Evolutionary conservation across 83 land plant genomes (phyloP).

Genomic region (Diphasiastrum complanatum): DNA sequence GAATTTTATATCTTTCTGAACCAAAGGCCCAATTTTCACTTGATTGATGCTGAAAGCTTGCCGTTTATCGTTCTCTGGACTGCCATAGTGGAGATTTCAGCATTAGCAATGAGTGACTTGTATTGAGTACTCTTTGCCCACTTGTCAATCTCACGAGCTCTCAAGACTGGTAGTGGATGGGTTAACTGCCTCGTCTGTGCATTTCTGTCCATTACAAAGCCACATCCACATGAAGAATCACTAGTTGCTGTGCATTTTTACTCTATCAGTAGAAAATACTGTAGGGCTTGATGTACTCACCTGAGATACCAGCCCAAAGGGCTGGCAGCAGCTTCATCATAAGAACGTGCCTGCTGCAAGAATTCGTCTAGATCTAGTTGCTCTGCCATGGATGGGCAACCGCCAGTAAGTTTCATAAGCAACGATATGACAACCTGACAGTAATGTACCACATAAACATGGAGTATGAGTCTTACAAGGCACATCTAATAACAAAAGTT

Average conservation of each 20-base stretch:
- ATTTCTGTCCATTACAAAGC: constrained; percentile 42
- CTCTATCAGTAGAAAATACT: background rate
- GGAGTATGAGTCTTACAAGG: background rate
- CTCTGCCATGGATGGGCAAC: constrained; percentile 75
- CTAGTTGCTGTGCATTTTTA: background rate
- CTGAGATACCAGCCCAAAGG: constrained; percentile 88
- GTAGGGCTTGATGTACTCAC: constrained; percentile 17
- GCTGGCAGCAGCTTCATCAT: constrained; percentile 82
- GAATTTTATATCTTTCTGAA: no score
- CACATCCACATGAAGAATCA: background rate
- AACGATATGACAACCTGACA: constrained; percentile 87
- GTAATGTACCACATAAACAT: background rate
- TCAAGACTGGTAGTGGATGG: constrained; percentile 78
- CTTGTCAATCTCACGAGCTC: constrained; percentile 79
- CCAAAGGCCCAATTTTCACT: no score
- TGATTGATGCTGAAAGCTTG: no score
- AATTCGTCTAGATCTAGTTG: constrained; percentile 79
- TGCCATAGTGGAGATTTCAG: no score
- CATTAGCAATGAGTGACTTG: constrained; percentile 40
- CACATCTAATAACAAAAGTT: constrained; percentile 9
- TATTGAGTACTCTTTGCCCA: constrained; percentile 74
- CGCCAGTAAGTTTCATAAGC: constrained; percentile 89
- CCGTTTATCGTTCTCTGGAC: no score
- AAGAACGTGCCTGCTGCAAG: constrained; percentile 86
- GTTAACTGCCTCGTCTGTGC: constrained; percentile 89